A percentile compares a stretch with the other conserved stretches of the same genome.
Conservation (phyloP, 2,329 filamentous ascomycete species). For the Chaetoscypha palmicola region DNA sequence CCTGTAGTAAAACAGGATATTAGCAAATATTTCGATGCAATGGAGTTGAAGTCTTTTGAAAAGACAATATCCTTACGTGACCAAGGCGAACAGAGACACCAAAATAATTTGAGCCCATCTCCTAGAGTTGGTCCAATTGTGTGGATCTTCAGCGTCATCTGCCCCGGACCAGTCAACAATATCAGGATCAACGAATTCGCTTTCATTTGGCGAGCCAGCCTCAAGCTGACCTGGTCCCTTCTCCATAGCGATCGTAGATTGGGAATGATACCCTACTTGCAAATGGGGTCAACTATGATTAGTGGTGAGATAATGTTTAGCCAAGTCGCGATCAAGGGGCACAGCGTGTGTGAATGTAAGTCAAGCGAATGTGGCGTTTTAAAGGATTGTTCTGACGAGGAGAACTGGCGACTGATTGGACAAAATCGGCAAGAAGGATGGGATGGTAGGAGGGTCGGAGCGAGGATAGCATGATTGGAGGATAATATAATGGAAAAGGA, state of each 20-base stretch:
- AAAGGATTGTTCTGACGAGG: too few relatives aligned
- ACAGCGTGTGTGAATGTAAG: too few relatives aligned
- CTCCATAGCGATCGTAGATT: background rate
- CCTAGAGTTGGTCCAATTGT: slow-evolving; percentile 9
- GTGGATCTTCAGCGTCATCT: slow-evolving; percentile 11
- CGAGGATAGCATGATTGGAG: too few relatives aligned
- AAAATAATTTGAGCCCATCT: slow-evolving; percentile 43
- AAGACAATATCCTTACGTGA: slow-evolving; percentile 45
- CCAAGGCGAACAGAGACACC: slow-evolving; percentile 41
- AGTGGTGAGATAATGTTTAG: too few relatives aligned
- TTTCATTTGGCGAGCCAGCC: background rate
- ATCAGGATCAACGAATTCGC: background rate
- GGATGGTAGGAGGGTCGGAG: too few relatives aligned
- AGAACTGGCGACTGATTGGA: too few relatives aligned
- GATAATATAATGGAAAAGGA: too few relatives aligned
- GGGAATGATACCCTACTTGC: background rate
- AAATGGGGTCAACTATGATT: too few relatives aligned
- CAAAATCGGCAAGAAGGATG: too few relatives aligned
- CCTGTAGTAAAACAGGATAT: slow-evolving; percentile 30
- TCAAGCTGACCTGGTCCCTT: background rate
- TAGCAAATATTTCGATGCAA: slow-evolving; percentile 30
- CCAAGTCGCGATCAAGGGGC: too few relatives aligned
- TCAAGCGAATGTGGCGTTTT: too few relatives aligned
- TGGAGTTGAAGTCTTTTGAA: slow-evolving; percentile 35
- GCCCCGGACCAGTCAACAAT: slow-evolving; percentile 6